Base-by-base conservation (phyloP, 2,329 filamentous ascomycete species). In the Ophiocordyceps camponoti-rufipedis region DNA sequence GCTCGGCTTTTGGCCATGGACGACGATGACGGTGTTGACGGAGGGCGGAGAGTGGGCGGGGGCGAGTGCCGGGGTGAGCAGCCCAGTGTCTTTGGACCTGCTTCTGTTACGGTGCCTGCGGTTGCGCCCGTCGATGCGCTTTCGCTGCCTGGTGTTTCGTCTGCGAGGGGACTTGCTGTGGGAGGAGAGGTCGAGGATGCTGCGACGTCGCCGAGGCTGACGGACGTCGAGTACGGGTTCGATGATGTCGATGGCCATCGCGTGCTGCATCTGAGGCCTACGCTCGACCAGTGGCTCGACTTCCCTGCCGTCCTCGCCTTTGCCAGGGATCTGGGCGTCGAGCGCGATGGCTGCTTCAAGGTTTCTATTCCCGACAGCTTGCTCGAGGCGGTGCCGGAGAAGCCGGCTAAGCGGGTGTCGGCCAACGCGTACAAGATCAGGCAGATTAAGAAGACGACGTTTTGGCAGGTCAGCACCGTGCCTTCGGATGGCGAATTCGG, bases 281-380 rank as follows among this genome's bases (percentile, higher is more conserved):
- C 59, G 0, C 43, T 48, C 5, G 48, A 54, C 23, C 62, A 64
- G 48, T 64, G 62, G 62, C 48, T 51, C 19, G 58, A 64, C 44
- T 64, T 64, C 32, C 55, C 62, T 3, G 49, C 58, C 16, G 53
- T 64, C 33, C 54, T 64, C n/a, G 50, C 55, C 16, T 57, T 57
- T 46, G 62, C 62, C 5, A 53, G 52, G 35, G 50, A 48, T 9
- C 56, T 56, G 2, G 55, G 59, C 16, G 61, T 58, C 19, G 52
- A 56, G 12, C 48, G 50, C 3, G 58, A 64, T 35, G 62, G 62
- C 28, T 64, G 62, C 54, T 64, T 64, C 52, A 64, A 64, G 49
- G 56, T 63, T 6, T 47, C 59, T 23, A 54, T 64, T 13, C 62
- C 62, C 2, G 45, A 52, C 8, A 53, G 54, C 40, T 49, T 63